phyloP scores from a whole-genome alignment of 495 filamentous ascomycete genomes.

The Cetradonia linearis region DNA sequence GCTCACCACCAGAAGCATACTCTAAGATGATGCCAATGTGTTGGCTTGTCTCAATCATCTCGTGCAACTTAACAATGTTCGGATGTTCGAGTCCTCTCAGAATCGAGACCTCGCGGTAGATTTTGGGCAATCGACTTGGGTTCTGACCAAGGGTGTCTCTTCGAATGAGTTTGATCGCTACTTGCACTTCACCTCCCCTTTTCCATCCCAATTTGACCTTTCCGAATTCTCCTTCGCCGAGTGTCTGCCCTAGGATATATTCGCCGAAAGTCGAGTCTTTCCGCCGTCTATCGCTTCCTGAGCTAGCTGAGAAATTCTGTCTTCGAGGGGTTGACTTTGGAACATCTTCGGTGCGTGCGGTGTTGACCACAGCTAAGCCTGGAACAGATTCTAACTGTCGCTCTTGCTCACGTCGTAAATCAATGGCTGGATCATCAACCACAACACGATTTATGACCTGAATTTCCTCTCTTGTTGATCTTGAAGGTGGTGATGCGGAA shows the following conservation, averaged over 20 bases:
- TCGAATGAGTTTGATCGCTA: conserved; percentile 97
- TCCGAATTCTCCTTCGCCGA: conserved; percentile 96
- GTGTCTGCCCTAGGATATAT: conserved; percentile 90
- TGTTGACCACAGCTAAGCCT: conserved; percentile 45
- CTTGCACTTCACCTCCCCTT: conserved; percentile 82
- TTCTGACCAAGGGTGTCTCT: conserved; percentile 80
- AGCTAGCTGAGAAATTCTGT: conserved; percentile 58
- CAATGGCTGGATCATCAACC: conserved; percentile 68
- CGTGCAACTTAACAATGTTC: conserved; percentile 93
- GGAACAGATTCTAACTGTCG: conserved; percentile 55
- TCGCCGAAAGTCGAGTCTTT: conserved; percentile 90
- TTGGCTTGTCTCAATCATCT: conserved; percentile 95
- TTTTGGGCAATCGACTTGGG: conserved; percentile 81
- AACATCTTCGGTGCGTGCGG: conserved; percentile 51
- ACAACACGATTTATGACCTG: conserved; percentile 69
- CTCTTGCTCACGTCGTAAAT: conserved; percentile 66
- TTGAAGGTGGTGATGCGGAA: conserved; percentile 34
- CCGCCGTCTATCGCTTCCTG: conserved; percentile 32
- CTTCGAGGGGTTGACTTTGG: conserved; percentile 51
- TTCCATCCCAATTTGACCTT: conserved; percentile 99
- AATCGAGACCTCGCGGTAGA: conserved; percentile 92
- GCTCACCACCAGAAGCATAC: conserved; percentile 92
- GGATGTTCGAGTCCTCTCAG: conserved; percentile 77
- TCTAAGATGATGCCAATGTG: conserved; percentile 98
- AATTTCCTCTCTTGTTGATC: conserved; percentile 42